A percentile compares a stretch with the other conserved stretches of the same genome.
Evolutionary conservation across 306 rosid species (phyloP).

Genomic region (Vigna trinervia): DNA sequence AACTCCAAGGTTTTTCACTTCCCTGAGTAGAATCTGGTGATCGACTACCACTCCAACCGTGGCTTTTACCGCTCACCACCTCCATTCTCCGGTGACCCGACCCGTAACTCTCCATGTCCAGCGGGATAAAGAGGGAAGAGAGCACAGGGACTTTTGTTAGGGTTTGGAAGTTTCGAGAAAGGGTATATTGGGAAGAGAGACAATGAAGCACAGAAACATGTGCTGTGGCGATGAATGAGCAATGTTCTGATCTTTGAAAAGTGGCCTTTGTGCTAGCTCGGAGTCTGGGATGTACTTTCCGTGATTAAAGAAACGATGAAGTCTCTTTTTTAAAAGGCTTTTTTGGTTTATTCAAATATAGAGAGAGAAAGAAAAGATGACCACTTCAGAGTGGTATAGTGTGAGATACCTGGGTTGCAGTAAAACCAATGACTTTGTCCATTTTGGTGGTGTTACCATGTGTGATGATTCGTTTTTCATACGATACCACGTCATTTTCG

Average conservation of each 20-base stretch:
- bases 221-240: constrained; percentile 22
- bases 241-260: constrained; percentile 22
- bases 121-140: not conserved
- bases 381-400: not conserved
- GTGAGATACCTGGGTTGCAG: not conserved
- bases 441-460: constrained; percentile 24
- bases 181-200: constrained; percentile 45
- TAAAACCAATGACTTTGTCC: constrained; percentile 32
- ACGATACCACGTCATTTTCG: not conserved
- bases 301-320: constrained; percentile 34
- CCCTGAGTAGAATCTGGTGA: constrained; percentile 30
- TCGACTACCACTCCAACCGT: constrained; percentile 41
- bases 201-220: constrained; percentile 7
- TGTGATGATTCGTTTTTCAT: constrained; percentile 29
- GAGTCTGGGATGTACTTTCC: constrained; percentile 37
- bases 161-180: constrained; percentile 29
- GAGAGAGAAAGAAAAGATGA: not conserved
- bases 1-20: constrained; percentile 56
- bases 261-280: not conserved
- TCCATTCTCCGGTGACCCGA: constrained; percentile 42
- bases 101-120: constrained; percentile 52
- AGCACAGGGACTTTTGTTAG: not conserved
- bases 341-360: constrained; percentile 23
- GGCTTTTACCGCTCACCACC: constrained; percentile 68
- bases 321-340: not conserved